phyloP scores from a whole-genome alignment of 768 basidiomycete genomes.

The Leccinum boreale region DNA sequence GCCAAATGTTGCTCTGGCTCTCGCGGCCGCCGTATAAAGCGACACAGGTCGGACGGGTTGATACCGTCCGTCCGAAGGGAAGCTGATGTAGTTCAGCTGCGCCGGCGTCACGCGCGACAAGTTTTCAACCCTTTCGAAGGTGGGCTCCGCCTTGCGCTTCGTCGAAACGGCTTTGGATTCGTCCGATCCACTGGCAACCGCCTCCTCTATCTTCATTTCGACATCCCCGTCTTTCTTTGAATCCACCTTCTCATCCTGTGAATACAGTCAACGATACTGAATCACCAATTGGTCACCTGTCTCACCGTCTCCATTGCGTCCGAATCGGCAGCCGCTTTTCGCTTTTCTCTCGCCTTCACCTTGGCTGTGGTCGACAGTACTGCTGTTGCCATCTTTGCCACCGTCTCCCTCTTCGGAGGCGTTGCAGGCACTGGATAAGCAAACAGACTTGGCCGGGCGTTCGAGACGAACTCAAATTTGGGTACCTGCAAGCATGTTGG shows the following conservation, averaged over 20 bases:
- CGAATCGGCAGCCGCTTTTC: conserved; percentile 79
- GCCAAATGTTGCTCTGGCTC: conserved; percentile 29
- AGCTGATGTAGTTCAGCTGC: conserved; percentile 81
- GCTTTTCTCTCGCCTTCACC: conserved; percentile 93
- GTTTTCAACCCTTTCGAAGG: conserved; percentile 75
- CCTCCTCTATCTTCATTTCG: conserved; percentile 75
- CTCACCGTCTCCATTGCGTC: conserved; percentile 82
- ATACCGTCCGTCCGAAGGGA: conserved; percentile 77
- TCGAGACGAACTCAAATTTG: conserved; percentile 86
- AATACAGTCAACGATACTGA: conserved; percentile 13
- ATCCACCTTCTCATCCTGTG: conserved; percentile 54
- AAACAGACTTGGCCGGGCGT: conserved; percentile 86
- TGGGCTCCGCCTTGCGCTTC: conserved; percentile 70
- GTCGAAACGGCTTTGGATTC: conserved; percentile 49
- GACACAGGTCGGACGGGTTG: conserved; percentile 85
- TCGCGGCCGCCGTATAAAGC: conserved; percentile 34
- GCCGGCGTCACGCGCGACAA: conserved; percentile 90
- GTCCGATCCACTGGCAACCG: conserved; percentile 53
- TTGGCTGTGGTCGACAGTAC: conserved; percentile 97
- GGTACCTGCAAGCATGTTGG: conserved; percentile 63
- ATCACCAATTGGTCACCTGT: background rate
- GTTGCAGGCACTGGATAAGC: conserved; percentile 87
- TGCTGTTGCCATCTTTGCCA: conserved; percentile 89
- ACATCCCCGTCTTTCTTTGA: conserved; percentile 60
- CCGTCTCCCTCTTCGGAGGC: conserved; percentile 89